Evolutionary conservation across 768 basidiomycete species (phyloP).

Genomic region (Fistulinella prunicolor): DNA sequence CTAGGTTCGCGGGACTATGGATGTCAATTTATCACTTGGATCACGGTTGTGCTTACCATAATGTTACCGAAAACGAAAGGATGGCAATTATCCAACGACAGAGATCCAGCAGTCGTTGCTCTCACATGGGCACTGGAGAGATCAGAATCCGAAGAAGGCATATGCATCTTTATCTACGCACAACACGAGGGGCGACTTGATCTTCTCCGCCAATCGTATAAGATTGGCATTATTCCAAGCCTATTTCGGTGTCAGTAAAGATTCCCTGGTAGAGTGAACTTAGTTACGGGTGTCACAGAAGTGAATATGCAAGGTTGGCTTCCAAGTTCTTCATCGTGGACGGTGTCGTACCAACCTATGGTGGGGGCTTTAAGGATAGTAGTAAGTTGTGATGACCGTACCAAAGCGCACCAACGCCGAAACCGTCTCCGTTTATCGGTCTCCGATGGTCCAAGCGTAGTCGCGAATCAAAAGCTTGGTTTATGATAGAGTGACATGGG

Average conservation of each 20-base stretch:
- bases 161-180: conserved; percentile 35
- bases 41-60: conserved; percentile 56
- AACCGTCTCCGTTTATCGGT: conserved; percentile 95
- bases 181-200: conserved; percentile 95
- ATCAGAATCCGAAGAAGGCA: conserved; percentile 1
- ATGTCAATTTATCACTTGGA: background rate
- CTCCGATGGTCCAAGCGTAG: conserved; percentile 76
- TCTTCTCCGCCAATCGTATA: conserved; percentile 92
- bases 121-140: conserved; percentile 77
- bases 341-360: conserved; percentile 91
- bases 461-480: conserved; percentile 94
- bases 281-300: conserved; percentile 81
- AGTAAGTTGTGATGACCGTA: background rate
- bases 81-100: conserved; percentile 94
- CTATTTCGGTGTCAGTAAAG: conserved; percentile 38
- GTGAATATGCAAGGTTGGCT: conserved; percentile 94
- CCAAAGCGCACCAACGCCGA: conserved; percentile 76
- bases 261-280: background rate
- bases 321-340: conserved; percentile 79
- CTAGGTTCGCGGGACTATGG: conserved; percentile 36
- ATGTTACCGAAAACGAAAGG: conserved; percentile 90
- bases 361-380: background rate
- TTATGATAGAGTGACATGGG: conserved; percentile 94
- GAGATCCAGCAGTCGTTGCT: conserved; percentile 86
- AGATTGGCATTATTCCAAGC: conserved; percentile 98